Evolutionary conservation across 2,329 filamentous ascomycete species (phyloP), one percentile per base, ranked within the genome.

Genomic region (Pseudocercospora cruenta): DNA sequence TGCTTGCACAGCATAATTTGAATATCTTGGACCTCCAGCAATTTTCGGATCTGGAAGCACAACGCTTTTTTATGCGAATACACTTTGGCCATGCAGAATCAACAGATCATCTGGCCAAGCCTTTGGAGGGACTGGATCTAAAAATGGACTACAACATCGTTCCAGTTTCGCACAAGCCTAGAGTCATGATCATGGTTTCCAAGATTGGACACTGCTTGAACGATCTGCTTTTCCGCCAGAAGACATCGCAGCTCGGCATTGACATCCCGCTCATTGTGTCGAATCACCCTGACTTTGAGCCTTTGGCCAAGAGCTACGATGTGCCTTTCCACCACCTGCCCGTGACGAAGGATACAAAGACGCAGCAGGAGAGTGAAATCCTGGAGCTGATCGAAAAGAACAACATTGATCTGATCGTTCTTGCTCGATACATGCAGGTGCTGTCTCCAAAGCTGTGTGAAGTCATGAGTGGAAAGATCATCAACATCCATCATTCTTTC

Each of bases 401-500:
- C 79, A 80, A 86, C 70, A 87, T 95, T 75, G 92, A 95, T 76
- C 86, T 95, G 61, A 86, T 95, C 61, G 91, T 95, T 1, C 83
- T 95, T 55, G 92, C 92, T 6, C 88, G 92, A 66, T 95, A 95
- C 82, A 95, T 95, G 92, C 92, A 95, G 81, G 91, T 95, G 33
- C 84, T 95, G 10, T 91, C 88, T 22, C 91, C 91, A 0, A 86
- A 81, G 8, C 83, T 95, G 47, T 95, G 92, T 82, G 81, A 85
- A 65, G 91, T 87, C 73, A 94, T 95, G 91, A 90, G 88, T 59
- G 92, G 92, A 65, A 89, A 88, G 77, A 95, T 95, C 81, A 94
- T 95, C 89, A 95, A 95, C 82, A 94, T 95, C 80, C 92, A 95
- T 82, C 92, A 95, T 82, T 90, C 87, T 72, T 95, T 95, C 86